These are phyloP conservation scores for Pyronema domesticum DNA, from an alignment of 495 filamentous ascomycete species.

Conservation along the genomic window DNA sequence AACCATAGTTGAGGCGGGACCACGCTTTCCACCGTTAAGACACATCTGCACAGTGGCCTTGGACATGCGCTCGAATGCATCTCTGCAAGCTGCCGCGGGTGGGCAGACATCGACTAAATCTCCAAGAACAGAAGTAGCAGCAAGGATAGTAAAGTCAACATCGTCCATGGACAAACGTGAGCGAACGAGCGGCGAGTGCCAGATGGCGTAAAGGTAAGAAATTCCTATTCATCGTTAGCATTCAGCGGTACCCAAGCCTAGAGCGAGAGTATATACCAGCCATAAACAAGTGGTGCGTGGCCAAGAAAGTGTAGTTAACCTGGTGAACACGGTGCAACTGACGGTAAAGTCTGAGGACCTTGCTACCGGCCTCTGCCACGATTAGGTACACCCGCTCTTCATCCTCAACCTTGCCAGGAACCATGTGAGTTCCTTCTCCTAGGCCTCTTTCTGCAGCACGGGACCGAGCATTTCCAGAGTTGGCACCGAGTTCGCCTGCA, in stretches of 20 bases:
- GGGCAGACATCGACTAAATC: conserved; percentile 65
- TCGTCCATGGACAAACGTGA: conserved; percentile 81
- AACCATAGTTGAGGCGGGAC: conserved; percentile 11
- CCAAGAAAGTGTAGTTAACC: conserved; percentile 90
- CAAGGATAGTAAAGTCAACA: conserved; percentile 86
- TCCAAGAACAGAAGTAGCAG: conserved; percentile 73
- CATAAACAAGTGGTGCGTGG: conserved; percentile 97
- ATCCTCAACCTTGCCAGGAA: conserved; percentile 32
- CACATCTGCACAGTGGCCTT: conserved; percentile 84
- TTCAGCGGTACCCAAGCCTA: conserved; percentile 3
- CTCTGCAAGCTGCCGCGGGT: conserved; percentile 67
- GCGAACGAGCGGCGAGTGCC: conserved; percentile 80
- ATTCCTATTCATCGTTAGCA: conserved; percentile 38
- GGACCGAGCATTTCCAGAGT: conserved; percentile 10
- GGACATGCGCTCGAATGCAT: conserved; percentile 89
- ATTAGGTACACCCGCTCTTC: conserved; percentile 84
- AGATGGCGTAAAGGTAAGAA: conserved; percentile 90
- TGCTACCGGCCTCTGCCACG: conserved; percentile 85
- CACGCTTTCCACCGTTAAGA: conserved; percentile 12
- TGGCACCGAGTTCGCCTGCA: conserved; percentile 43
- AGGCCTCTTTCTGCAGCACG: conserved; percentile 17
- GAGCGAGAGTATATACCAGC: conserved; percentile 38
- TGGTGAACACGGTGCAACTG: conserved; percentile 73
- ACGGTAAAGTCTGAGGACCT: conserved; percentile 75
- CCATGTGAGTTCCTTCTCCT: conserved; percentile 4